Conservation (phyloP, 192 early-diverging fungal species). For the Hyaloraphidium curvatum region DNA sequence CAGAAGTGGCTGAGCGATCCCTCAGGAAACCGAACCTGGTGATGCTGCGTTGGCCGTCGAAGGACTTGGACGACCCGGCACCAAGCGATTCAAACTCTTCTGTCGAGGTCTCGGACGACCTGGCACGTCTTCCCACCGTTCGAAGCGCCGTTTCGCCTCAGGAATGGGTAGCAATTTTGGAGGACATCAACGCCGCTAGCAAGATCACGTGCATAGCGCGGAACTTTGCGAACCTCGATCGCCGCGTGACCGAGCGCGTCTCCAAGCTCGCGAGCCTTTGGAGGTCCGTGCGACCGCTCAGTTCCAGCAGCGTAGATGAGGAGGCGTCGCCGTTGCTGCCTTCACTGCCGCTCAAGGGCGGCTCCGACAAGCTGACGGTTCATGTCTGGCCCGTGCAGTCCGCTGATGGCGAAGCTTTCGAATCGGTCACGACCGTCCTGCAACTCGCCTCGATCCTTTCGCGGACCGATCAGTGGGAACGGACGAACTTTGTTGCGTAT, state of each 20-base stretch:
- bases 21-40: background rate
- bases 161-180: too few species aligned
- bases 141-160: too few species aligned
- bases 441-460: constrained; percentile 52
- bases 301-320: constrained; percentile 47
- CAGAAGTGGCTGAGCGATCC: background rate
- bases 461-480: constrained; percentile 32
- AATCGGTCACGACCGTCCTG: constrained; percentile 51
- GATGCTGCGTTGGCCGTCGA: background rate
- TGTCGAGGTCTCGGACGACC: background rate
- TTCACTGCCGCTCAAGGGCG: constrained; percentile 4
- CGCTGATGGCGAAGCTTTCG: constrained; percentile 18
- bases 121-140: too few species aligned
- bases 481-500: constrained; percentile 52
- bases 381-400: constrained; percentile 6
- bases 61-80: background rate
- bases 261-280: too few species aligned
- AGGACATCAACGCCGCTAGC: too few species aligned
- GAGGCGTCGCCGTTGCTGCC: too few species aligned
- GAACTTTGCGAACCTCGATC: too few species aligned
- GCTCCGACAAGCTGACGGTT: background rate
- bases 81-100: background rate
- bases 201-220: too few species aligned
- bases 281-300: too few species aligned
- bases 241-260: too few species aligned